These are phyloP conservation scores for Sporothrix schenckii DNA, from an alignment of 2,329 filamentous ascomycete genomes.

Conservation along the genomic window DNA sequence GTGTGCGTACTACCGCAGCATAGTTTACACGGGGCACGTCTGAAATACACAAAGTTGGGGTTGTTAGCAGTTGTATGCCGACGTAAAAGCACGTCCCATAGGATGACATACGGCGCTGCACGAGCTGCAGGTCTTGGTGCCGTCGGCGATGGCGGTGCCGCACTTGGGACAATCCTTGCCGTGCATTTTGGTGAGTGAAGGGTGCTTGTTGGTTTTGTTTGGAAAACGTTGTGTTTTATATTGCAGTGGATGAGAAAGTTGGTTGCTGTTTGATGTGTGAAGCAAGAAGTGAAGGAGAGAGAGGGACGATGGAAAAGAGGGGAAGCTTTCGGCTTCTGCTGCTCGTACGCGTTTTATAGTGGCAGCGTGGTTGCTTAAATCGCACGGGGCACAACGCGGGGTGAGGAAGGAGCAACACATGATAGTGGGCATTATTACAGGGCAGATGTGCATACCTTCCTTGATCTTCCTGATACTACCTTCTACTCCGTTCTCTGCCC, in stretches of 20 bases:
- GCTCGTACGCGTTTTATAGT: slow-evolving; percentile 9
- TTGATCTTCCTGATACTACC: not conserved
- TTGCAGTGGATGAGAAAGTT: not conserved
- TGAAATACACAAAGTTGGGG: not conserved
- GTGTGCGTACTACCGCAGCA: not conserved
- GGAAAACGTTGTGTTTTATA: not conserved
- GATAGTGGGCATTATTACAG: not conserved
- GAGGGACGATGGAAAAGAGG: slow-evolving; percentile 12
- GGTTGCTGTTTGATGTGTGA: not conserved
- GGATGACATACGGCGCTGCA: slow-evolving; percentile 58
- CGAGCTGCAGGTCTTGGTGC: slow-evolving; percentile 56
- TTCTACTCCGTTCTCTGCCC: not conserved
- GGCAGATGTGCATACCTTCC: not conserved
- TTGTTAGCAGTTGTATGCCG: not conserved
- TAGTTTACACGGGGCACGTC: slow-evolving; percentile 31
- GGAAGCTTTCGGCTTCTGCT: slow-evolving; percentile 9
- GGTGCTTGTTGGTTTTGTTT: not conserved
- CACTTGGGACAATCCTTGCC: slow-evolving; percentile 60
- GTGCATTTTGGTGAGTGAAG: slow-evolving; percentile 44
- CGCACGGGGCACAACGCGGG: slow-evolving; percentile 20
- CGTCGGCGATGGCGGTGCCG: slow-evolving; percentile 50
- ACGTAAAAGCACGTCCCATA: not conserved
- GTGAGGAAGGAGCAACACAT: slow-evolving; percentile 10
- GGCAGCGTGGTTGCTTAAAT: not conserved
- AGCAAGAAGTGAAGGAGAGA: not conserved